These are phyloP conservation scores for Kickxella alabastrina DNA, from an alignment of 192 early-diverging fungal genomes.

Conservation along the genomic window DNA sequence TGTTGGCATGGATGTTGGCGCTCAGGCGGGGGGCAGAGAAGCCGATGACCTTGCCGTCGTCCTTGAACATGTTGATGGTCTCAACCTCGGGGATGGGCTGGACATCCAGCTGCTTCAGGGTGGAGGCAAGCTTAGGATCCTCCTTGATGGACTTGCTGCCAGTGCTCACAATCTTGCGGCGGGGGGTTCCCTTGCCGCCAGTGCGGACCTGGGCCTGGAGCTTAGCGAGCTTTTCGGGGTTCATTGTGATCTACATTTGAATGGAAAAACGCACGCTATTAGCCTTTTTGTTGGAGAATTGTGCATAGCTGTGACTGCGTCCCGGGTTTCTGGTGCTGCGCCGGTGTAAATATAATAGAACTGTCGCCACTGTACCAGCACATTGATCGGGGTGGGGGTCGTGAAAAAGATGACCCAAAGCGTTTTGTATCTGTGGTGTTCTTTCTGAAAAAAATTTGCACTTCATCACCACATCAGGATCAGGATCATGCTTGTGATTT, in stretches of 20 bases:
- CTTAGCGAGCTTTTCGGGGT: constrained; percentile 91
- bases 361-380: too few species aligned
- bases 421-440: too few species aligned
- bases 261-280: too few species aligned
- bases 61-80: constrained; percentile 99
- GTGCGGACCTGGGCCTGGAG: constrained; percentile 86
- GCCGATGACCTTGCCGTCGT: constrained; percentile 88
- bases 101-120: constrained; percentile 88
- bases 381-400: too few species aligned
- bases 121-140: constrained; percentile 90
- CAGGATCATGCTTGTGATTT: too few species aligned
- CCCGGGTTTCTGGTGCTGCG: too few species aligned
- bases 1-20: constrained; percentile 83
- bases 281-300: background rate
- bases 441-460: too few species aligned
- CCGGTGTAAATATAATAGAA: too few species aligned
- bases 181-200: constrained; percentile 90
- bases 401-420: too few species aligned
- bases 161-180: constrained; percentile 84
- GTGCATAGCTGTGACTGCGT: too few species aligned
- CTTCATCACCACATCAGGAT: too few species aligned
- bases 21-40: constrained; percentile 82
- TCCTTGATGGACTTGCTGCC: constrained; percentile 58
- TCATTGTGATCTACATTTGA: constrained; percentile 50
- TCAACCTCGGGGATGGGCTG: constrained; percentile 83